A percentile compares a stretch with the other conserved stretches of the same genome.
phyloP scores from a whole-genome alignment of 805 yeast genomes.

The Sugiyamaella marilandica region DNA sequence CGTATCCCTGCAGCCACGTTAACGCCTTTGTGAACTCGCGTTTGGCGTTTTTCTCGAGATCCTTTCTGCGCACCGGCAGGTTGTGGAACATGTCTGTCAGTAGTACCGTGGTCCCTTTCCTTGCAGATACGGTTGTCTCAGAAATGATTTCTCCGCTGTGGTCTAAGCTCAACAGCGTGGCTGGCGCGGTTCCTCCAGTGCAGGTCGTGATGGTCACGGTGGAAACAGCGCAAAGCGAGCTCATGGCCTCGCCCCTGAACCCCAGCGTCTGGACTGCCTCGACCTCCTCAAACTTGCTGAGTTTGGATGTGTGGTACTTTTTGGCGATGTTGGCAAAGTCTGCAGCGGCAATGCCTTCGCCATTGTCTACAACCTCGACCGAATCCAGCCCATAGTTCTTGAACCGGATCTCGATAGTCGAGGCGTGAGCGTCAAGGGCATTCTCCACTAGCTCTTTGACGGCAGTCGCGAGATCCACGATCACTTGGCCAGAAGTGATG shows the following conservation, averaged over 20 bases:
- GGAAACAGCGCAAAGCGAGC: slow-evolving; percentile 47
- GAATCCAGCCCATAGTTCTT: slow-evolving; percentile 68
- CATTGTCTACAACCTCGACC: slow-evolving; percentile 70
- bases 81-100: slow-evolving; percentile 57
- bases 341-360: slow-evolving; percentile 54
- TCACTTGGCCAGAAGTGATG: slow-evolving; percentile 91
- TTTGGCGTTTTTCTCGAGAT: slow-evolving; percentile 59
- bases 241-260: slow-evolving; percentile 68
- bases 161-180: slow-evolving; percentile 51
- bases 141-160: slow-evolving; percentile 46
- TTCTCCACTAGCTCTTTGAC: slow-evolving; percentile 87
- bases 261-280: slow-evolving; percentile 47
- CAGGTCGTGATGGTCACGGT: slow-evolving; percentile 47
- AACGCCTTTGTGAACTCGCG: slow-evolving; percentile 72
- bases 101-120: slow-evolving; percentile 63
- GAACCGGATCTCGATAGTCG: slow-evolving; percentile 62
- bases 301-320: slow-evolving; percentile 54
- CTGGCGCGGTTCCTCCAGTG: slow-evolving; percentile 39
- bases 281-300: slow-evolving; percentile 37
- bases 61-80: slow-evolving; percentile 79
- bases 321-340: slow-evolving; percentile 47
- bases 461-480: slow-evolving; percentile 68
- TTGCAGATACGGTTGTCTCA: slow-evolving; percentile 43
- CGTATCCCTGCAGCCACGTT: slow-evolving; percentile 58
- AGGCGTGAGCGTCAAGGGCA: slow-evolving; percentile 72